Evolutionary conservation across 129 eudicot species (phyloP).

Genomic region (Pulicaria dysenterica): DNA sequence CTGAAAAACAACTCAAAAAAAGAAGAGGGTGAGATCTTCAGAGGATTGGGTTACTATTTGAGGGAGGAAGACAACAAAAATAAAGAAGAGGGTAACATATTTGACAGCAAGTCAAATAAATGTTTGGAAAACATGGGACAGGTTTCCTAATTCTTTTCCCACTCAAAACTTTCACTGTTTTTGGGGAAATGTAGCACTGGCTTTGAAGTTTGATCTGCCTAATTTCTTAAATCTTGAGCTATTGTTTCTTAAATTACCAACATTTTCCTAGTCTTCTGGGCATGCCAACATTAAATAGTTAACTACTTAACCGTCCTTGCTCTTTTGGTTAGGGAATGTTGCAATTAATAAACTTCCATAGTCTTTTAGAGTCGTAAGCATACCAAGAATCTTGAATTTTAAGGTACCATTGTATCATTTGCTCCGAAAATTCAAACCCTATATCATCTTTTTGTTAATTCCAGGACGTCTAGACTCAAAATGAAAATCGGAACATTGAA

Average conservation of each 20-base stretch:
- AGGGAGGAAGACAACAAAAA: slow-evolving; percentile 15
- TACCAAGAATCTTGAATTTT: neutral
- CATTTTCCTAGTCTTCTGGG: slow-evolving; percentile 31
- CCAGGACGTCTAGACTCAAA: too few species aligned
- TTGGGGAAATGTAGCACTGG: slow-evolving; percentile 49
- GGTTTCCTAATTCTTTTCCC: slow-evolving; percentile 24
- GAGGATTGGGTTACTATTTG: slow-evolving; percentile 43
- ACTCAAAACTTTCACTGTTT: slow-evolving; percentile 28
- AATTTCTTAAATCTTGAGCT: slow-evolving; percentile 27
- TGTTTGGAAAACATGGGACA: slow-evolving; percentile 48
- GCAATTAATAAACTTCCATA: slow-evolving; percentile 14
- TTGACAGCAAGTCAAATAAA: slow-evolving; percentile 31
- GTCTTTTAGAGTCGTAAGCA: neutral
- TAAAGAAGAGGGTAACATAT: neutral
- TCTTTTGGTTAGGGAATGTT: neutral
- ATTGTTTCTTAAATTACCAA: slow-evolving; percentile 25
- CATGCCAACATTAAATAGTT: neutral
- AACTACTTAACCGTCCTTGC: neutral
- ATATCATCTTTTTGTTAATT: neutral
- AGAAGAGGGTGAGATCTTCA: slow-evolving; percentile 21
- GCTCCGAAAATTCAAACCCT: neutral
- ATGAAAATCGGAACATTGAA: too few species aligned
- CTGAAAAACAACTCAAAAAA: neutral
- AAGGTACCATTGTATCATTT: neutral
- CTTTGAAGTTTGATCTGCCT: slow-evolving; percentile 14